These are phyloP conservation scores for Exophiala sideris DNA, from an alignment of 2,329 filamentous ascomycete species.

Conservation along the genomic window DNA sequence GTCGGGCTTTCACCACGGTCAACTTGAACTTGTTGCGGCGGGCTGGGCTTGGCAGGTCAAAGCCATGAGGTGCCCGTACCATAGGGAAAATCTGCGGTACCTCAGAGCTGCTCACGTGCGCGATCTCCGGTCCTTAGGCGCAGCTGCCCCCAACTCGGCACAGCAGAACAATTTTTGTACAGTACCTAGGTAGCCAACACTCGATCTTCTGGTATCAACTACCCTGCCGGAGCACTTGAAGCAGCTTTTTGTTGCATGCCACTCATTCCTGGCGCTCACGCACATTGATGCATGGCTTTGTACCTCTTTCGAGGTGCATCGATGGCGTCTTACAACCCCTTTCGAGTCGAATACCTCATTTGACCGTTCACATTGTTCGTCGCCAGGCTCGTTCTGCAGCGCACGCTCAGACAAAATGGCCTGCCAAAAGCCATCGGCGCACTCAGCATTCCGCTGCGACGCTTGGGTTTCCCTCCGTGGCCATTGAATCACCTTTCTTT, in stretches of 20 bases:
- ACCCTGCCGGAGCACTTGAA: not conserved
- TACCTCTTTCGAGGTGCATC: constrained; percentile 23
- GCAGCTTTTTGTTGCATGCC: not conserved
- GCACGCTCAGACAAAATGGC: constrained; percentile 7
- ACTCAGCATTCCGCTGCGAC: not conserved
- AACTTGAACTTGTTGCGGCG: no score
- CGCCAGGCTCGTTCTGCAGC: constrained; percentile 7
- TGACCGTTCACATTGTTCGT: constrained; percentile 21
- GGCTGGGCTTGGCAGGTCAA: no score
- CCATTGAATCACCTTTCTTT: not conserved
- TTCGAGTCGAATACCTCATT: constrained; percentile 25
- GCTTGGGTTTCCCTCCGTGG: constrained; percentile 1
- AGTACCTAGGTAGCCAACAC: no score
- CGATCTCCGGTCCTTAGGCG: no score
- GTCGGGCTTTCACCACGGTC: no score
- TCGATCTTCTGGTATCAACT: no score
- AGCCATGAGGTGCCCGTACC: no score
- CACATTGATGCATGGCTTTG: constrained; percentile 24
- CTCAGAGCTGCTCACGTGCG: no score
- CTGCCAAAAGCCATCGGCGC: not conserved
- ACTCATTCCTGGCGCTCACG: not conserved
- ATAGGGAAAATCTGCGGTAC: no score
- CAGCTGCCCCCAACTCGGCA: no score
- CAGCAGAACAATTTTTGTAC: no score
- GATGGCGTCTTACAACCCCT: constrained; percentile 19